Evolutionary conservation across 805 yeast species (phyloP).

Genomic region (Phaffomyces thermotolerans): DNA sequence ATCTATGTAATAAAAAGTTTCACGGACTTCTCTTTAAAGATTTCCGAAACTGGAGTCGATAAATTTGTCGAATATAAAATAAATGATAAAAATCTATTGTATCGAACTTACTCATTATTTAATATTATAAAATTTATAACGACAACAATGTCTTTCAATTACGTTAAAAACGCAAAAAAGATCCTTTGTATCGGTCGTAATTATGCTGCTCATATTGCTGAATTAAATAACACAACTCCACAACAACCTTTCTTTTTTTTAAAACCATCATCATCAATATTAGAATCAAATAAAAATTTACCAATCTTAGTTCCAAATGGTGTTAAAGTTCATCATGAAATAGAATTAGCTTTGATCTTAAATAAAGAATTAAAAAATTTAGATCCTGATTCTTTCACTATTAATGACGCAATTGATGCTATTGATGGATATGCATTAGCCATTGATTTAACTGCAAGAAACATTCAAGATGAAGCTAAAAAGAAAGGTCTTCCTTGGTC

Average conservation of each 20-base stretch:
- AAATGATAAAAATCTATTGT: too few relatives aligned
- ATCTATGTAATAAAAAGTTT: too few relatives aligned
- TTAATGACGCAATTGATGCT: constrained; percentile 63
- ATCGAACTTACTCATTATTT: not conserved
- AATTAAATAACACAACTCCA: constrained; percentile 76
- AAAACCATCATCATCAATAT: constrained; percentile 78
- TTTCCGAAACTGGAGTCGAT: too few relatives aligned
- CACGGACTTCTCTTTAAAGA: too few relatives aligned
- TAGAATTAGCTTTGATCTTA: constrained; percentile 79
- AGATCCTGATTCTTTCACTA: constrained; percentile 46
- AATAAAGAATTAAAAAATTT: constrained; percentile 57
- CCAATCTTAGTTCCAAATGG: constrained; percentile 70
- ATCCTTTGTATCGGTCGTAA: constrained; percentile 94
- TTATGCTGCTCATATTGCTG: constrained; percentile 93
- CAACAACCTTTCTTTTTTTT: constrained; percentile 85
- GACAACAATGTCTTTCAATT: constrained; percentile 26
- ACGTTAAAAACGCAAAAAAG: constrained; percentile 61
- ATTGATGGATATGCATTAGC: constrained; percentile 87
- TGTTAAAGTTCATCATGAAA: constrained; percentile 80
- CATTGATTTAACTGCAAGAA: constrained; percentile 91
- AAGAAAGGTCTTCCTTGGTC: constrained; percentile 94
- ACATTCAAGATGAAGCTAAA: constrained; percentile 92
- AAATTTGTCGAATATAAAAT: too few relatives aligned
- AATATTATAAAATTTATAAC: not conserved
- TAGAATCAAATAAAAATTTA: constrained; percentile 26